A percentile compares a stretch with the other conserved stretches of the same genome.
phyloP scores from a whole-genome alignment of 2,329 filamentous ascomycete genomes.

The Trichoderma koningiopsis region DNA sequence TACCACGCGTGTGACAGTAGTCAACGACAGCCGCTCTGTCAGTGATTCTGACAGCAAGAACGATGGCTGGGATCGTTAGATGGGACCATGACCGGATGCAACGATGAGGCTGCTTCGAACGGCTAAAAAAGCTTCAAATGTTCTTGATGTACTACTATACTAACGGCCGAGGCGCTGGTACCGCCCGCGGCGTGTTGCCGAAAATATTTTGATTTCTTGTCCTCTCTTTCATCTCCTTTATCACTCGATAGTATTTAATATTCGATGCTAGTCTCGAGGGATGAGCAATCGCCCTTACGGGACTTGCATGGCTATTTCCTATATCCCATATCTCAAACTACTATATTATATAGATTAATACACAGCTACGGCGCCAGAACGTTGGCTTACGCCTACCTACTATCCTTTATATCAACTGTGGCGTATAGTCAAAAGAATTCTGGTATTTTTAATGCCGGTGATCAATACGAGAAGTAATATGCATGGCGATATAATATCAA shows the following conservation, averaged over 20 bases:
- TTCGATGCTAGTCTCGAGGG: too few species aligned
- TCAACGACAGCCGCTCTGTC: constrained; percentile 10
- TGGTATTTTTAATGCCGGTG: neutral
- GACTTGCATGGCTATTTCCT: too few species aligned
- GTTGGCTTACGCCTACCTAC: neutral
- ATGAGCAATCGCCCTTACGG: too few species aligned
- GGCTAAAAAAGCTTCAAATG: neutral
- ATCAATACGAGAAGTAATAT: neutral
- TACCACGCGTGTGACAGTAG: constrained; percentile 8
- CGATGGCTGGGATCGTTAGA: neutral
- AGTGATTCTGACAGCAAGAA: constrained; percentile 4
- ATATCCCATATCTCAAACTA: too few species aligned
- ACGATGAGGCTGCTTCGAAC: constrained; percentile 5
- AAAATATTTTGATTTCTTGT: neutral
- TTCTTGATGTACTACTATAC: neutral
- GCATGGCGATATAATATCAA: too few species aligned
- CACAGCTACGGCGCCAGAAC: too few species aligned
- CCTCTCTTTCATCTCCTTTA: neutral
- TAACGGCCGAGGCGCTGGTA: neutral
- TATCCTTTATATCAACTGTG: neutral
- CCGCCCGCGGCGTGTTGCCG: neutral
- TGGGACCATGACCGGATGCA: neutral
- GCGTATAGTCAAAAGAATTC: neutral
- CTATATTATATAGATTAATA: too few species aligned
- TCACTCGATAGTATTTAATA: neutral